phyloP scores from a whole-genome alignment of 768 basidiomycete species.

The Phanerodontia chrysosporium region DNA sequence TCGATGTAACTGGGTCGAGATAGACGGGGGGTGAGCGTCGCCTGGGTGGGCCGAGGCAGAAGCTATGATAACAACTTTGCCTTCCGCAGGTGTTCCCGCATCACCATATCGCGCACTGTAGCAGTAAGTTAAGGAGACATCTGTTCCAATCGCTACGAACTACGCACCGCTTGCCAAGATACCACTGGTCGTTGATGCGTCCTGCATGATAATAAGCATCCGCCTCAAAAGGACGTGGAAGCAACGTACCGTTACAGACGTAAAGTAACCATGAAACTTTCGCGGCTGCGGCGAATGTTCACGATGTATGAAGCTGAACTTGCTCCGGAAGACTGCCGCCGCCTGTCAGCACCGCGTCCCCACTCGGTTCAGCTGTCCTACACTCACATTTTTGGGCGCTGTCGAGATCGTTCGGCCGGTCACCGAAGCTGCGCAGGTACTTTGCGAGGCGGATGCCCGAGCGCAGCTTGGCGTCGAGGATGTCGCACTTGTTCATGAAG shows the following conservation, averaged over 20 bases:
- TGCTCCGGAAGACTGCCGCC: conserved; percentile 8
- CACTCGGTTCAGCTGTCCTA: neutral
- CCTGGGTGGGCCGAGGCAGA: neutral
- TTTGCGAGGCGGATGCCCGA: conserved; percentile 61
- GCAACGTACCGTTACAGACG: conserved; percentile 60
- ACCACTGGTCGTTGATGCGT: conserved; percentile 67
- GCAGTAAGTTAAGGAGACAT: neutral
- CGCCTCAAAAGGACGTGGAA: neutral
- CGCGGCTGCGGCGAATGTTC: conserved; percentile 71
- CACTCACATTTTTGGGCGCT: conserved; percentile 61
- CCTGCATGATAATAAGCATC: conserved; percentile 31
- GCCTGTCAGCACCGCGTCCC: neutral
- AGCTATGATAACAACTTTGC: conserved; percentile 11
- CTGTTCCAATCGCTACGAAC: neutral
- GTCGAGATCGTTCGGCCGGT: conserved; percentile 66
- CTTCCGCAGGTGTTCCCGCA: conserved; percentile 71
- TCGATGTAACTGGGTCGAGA: neutral
- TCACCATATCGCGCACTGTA: conserved; percentile 76
- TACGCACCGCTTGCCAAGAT: conserved; percentile 72
- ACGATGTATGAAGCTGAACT: conserved; percentile 59
- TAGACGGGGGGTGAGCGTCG: neutral
- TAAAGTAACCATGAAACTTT: conserved; percentile 76
- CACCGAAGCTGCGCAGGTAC: conserved; percentile 69
- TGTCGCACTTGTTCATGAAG: conserved; percentile 82
- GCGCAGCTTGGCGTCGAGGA: conserved; percentile 59